These are phyloP conservation scores for Coniella vitis DNA, from an alignment of 2,329 filamentous ascomycete species.

Conservation along the genomic window DNA sequence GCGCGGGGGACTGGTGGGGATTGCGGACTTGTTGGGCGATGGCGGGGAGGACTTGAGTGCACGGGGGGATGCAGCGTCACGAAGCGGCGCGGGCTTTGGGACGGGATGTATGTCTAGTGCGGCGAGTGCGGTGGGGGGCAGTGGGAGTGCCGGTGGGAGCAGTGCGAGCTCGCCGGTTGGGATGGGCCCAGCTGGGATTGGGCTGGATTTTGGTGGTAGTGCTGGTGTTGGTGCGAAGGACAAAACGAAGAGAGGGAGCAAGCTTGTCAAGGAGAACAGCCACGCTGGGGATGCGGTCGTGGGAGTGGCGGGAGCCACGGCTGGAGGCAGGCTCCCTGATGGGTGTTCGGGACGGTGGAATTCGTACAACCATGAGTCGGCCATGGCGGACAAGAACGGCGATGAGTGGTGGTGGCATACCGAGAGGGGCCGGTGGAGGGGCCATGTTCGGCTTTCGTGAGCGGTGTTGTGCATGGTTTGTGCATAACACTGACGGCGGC, in stretches of 20 bases:
- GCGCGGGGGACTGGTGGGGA: conserved; percentile 47
- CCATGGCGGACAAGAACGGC: conserved; percentile 25
- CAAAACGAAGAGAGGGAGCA: conserved; percentile 15
- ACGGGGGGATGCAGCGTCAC: conserved; percentile 5
- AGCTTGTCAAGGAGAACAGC: conserved; percentile 11
- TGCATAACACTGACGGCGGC: too few relatives aligned
- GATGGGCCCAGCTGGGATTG: too few relatives aligned
- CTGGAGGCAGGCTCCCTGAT: conserved; percentile 16
- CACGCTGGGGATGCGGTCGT: not conserved
- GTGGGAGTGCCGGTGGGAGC: conserved; percentile 10
- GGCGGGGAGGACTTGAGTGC: conserved; percentile 36
- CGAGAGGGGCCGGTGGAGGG: conserved; percentile 28
- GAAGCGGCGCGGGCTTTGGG: conserved; percentile 9
- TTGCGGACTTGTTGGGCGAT: conserved; percentile 43
- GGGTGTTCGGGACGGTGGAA: conserved; percentile 31
- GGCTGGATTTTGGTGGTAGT: too few relatives aligned
- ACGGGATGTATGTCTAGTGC: conserved; percentile 17
- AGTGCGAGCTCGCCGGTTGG: not conserved
- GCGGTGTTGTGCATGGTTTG: not conserved
- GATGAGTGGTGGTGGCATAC: conserved; percentile 29
- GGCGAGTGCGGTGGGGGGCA: conserved; percentile 19
- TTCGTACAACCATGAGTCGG: conserved; percentile 16
- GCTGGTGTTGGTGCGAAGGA: conserved; percentile 4
- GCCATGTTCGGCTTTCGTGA: conserved; percentile 22
- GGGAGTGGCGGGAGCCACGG: too few relatives aligned